Base-by-base conservation (phyloP, 345 rosid species). In the Sonneratia caseolaris region DNA sequence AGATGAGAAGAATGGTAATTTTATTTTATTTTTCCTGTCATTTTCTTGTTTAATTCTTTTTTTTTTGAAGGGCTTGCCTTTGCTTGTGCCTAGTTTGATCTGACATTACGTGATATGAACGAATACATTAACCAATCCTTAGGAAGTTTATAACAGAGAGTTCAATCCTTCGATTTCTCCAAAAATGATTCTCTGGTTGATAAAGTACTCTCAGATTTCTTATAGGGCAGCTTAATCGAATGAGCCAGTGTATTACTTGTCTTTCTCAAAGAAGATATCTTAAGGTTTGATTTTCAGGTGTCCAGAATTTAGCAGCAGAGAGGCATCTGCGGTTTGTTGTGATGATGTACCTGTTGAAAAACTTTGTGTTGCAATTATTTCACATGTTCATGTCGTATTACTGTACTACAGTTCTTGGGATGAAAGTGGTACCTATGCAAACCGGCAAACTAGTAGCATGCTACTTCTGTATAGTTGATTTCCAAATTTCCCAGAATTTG, bases 1-100 rank as follows among this genome's bases (percentile, higher is more conserved):
- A 16, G 69, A 65, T 55, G 37, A 69, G 2, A 66, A 51, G 57
- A 79, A 51, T 38, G 86, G 85, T 81, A 74, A 57, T 4, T 49
- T 37, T 36, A 3, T 5, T 24, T 5, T 24, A 35, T 1, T 70
- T 53, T 36, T 59, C 22, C 32, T 27, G 32, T 27, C 32, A 27
- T 27, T 3, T 22, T 55, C 13, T n/a, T 27, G 37, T 53, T 27
- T 19, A 66, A 22, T 57, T 35, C 19, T 36, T 62, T 69, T 37
- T 35, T 21, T 24, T 62, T 71, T 37, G 38, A 14, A 14, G 37
- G 69, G 5, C 3, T 22, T 57, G 32, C 3, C 22, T 57, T n/a
- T 57, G 32, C 11, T 0, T 22, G n/a, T 57, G 64, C 3, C 4
- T 57, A n/a, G 19, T n/a, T 62, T 62, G 18, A 62, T 0, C 32